A percentile compares a stretch with the other conserved stretches of the same genome.
These are phyloP conservation scores for Paecilomyces variotii DNA, from an alignment of 2,329 filamentous ascomycete genomes.

Conservation along the genomic window DNA sequence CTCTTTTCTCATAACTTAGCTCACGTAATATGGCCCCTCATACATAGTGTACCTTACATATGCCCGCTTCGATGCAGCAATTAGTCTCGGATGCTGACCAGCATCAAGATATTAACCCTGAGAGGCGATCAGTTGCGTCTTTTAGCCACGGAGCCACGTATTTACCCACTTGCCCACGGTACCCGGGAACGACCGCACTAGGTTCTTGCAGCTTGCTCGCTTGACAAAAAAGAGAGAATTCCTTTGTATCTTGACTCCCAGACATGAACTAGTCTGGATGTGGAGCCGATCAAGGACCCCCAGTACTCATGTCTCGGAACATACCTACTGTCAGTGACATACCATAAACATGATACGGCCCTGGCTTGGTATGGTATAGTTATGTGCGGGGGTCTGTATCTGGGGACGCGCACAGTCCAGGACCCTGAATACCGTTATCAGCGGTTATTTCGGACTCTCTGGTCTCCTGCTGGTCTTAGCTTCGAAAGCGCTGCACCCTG, in stretches of 20 bases:
- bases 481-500: not conserved
- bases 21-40: not conserved
- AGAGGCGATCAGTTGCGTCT: not conserved
- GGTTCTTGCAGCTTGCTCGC: too few species aligned
- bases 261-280: not conserved
- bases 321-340: not conserved
- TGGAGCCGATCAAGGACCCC: not conserved
- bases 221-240: not conserved
- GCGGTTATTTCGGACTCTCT: not conserved
- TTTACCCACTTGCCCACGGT: not conserved
- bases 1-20: not conserved
- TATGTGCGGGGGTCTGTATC: not conserved
- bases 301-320: not conserved
- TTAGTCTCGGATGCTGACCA: not conserved
- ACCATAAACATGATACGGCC: not conserved
- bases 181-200: too few species aligned
- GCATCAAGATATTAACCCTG: not conserved
- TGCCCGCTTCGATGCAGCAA: not conserved
- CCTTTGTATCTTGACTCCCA: not conserved
- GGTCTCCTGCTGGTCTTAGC: not conserved
- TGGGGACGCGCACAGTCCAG: not conserved
- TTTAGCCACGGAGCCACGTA: not conserved
- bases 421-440: not conserved
- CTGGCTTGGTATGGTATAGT: not conserved
- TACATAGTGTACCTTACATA: not conserved